These are phyloP conservation scores for Tolypocladium paradoxum DNA, from an alignment of 2,329 filamentous ascomycete genomes.

Conservation along the genomic window DNA sequence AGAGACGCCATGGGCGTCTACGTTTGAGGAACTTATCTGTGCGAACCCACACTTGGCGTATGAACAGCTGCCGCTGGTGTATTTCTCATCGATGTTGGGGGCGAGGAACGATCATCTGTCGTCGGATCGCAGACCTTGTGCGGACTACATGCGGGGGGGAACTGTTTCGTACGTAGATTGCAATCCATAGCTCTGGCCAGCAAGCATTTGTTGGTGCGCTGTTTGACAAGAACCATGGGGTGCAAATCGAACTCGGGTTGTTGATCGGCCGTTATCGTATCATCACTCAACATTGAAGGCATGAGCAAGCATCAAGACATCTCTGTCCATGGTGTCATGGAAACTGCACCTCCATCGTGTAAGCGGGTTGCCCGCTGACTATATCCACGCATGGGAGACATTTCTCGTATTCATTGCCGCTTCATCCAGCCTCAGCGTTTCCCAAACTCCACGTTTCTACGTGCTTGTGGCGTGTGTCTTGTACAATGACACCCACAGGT, in stretches of 20 bases:
- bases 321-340: too few species aligned
- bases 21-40: conserved; percentile 12
- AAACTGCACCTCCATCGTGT: too few species aligned
- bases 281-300: too few species aligned
- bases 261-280: too few species aligned
- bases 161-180: too few species aligned
- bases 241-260: too few species aligned
- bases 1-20: not conserved
- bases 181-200: too few species aligned
- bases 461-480: not conserved
- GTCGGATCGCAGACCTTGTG: not conserved
- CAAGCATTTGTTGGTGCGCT: too few species aligned
- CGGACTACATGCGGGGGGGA: too few species aligned
- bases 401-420: not conserved
- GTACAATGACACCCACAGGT: not conserved
- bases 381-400: not conserved
- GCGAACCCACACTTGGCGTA: conserved; percentile 11
- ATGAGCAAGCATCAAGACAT: too few species aligned
- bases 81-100: conserved; percentile 11
- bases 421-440: not conserved
- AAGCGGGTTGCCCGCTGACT: too few species aligned
- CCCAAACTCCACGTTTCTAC: not conserved
- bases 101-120: not conserved
- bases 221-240: too few species aligned
- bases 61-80: conserved; percentile 14